Percentiles rank a stretch among this genome's conserved stretches.
Conservation (phyloP, 768 basidiomycete species). For the Neoboletus brunneissimus region DNA sequence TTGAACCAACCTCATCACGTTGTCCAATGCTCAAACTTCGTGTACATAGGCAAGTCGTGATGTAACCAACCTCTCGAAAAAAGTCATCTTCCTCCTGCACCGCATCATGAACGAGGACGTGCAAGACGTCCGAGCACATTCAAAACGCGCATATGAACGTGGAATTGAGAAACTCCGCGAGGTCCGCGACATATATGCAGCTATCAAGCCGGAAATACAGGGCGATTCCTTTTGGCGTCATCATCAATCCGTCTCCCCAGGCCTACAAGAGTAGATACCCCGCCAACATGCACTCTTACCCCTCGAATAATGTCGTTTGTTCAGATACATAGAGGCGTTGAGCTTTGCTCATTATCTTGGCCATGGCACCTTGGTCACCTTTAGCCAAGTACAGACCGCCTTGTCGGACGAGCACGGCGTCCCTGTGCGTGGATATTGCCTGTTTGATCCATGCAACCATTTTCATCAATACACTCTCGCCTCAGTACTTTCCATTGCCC, state of each 20-base stretch:
- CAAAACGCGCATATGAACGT: conserved; percentile 45
- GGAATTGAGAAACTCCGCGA: conserved; percentile 63
- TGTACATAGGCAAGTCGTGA: conserved; percentile 69
- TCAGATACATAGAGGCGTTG: conserved; percentile 82
- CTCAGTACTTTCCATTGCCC: conserved; percentile 73
- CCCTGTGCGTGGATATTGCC: conserved; percentile 48
- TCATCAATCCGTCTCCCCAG: conserved; percentile 68
- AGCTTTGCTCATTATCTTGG: conserved; percentile 87
- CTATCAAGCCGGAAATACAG: conserved; percentile 57
- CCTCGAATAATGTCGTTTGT: conserved; percentile 16
- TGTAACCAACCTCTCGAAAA: conserved; percentile 89
- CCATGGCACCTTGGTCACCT: conserved; percentile 63
- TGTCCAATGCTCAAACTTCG: conserved; percentile 1
- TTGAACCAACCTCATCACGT: not conserved
- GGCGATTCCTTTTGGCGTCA: conserved; percentile 78
- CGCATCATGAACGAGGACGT: conserved; percentile 54
- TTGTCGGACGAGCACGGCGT: conserved; percentile 59
- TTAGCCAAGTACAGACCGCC: conserved; percentile 60
- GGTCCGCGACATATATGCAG: conserved; percentile 61
- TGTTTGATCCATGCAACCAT: conserved; percentile 2
- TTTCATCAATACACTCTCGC: conserved; percentile 2
- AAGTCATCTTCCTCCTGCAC: conserved; percentile 90
- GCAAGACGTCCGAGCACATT: conserved; percentile 23
- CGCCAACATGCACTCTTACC: not conserved
- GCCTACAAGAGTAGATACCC: conserved; percentile 68